Evolutionary conservation across 768 basidiomycete genomes (phyloP), one percentile per base, ranked within the genome.

Genomic region (Solioccasus polychromus): DNA sequence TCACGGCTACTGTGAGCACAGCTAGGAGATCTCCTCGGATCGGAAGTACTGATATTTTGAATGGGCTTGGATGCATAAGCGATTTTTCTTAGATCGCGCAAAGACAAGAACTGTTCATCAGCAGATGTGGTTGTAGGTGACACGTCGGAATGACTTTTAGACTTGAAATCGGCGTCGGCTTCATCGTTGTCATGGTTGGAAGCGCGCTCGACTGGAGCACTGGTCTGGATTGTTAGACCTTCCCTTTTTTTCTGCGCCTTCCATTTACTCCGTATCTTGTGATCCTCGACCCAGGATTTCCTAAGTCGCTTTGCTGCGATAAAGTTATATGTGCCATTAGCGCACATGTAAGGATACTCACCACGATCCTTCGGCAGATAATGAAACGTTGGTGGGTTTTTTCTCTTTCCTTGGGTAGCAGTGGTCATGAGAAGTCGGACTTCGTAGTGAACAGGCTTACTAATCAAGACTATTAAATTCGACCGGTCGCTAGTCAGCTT

Each of bases 251-350:
- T 88, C 69, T 87, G 73, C 28, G 78, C 72, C 57, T 77, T 85
- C 86, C 89, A 92, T 69, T 85, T 77, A 54, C 77, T 79, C 58
- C 84, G 87, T 45, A 90, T 77, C 68, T 90, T 91, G 48, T 76
- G 76, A 49, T 76, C 81, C 45, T 85, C 75, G 9, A 94, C 76
- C 81, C 92, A 93, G 47, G 79, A 75, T 60, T 79, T 76, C 67
- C 92, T 94, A 47, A 94, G 71, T 55, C 82, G 83, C 63, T 79
- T 87, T 17, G 92, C 92, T 92, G 51, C 20, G 42, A 35, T 46
- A 18, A 5, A 31, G 28, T 58, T 50, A 48, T n/a, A n/a, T n/a
- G 45, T 36, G 20, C 25, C 29, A 20, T 43, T 14, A 5, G 18
- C 22, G 32, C 15, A 32, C 30, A 31, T 24, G 19, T n/a, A 22